Evolutionary conservation across 225 moss, liverwort and hornwort species (phyloP).

Genomic region (Climacium dendroides): DNA sequence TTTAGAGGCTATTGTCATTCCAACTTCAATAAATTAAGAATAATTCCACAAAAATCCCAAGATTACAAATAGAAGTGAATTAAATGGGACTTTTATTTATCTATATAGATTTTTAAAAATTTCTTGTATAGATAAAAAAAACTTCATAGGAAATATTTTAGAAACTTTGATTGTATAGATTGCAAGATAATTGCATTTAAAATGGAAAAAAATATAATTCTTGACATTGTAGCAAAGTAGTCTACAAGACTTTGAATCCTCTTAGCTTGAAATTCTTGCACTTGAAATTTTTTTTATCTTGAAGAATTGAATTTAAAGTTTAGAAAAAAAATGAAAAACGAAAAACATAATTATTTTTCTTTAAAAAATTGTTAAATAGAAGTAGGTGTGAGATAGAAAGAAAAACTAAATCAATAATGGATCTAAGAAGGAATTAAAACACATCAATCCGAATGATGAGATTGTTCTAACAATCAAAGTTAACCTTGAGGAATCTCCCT

Average conservation of each 20-base stretch:
- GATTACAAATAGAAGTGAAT: neutral
- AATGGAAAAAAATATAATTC: neutral
- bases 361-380: neutral
- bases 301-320: neutral
- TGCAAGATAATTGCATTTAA: neutral
- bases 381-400: neutral
- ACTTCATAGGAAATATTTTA: neutral
- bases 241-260: neutral
- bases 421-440: neutral
- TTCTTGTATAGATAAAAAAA: too few relatives aligned
- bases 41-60: neutral
- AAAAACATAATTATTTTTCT: neutral
- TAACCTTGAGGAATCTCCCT: accelerated
- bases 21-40: neutral
- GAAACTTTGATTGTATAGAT: neutral
- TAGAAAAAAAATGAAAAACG: neutral
- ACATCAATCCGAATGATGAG: neutral
- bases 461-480: neutral
- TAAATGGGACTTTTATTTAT: neutral
- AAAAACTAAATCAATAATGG: neutral
- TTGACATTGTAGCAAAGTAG: too few relatives aligned
- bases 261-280: neutral
- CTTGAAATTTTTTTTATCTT: neutral
- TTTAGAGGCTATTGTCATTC: neutral
- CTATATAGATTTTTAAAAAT: too few relatives aligned